Base-by-base conservation (phyloP, 164 flowering plant species). In the Vitis rupestris region DNA sequence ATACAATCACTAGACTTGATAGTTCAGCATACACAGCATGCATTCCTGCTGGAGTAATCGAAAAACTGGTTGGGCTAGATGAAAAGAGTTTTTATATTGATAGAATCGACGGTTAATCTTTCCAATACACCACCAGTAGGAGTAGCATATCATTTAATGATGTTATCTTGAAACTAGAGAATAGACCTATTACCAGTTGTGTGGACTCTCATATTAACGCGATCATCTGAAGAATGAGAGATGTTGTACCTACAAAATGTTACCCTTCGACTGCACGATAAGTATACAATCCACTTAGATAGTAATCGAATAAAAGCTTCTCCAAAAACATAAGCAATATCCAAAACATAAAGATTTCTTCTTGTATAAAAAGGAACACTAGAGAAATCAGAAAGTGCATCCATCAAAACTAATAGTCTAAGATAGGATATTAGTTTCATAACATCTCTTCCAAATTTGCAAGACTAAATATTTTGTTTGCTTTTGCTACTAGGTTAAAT, bases 161-260 rank as follows among this genome's bases (percentile, higher is more conserved):
- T 16, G 31, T 12, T 59, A 10, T 11, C 30, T 37, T 23, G 27
- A 56, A 16, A 56, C 23, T 37, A 4, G 30, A 58, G 58, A 13
- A 3, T 74, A 9, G 9, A 54, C 0, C 23, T 13, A 4, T 37
- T 84, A 92, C 98, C 94, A 72, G 94, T 88, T 51, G 99, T 94
- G 75, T 92, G 98, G 37, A 94, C 90, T 78, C 97, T 81, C 63
- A 94, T 84, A 65, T 92, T 94, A 54, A 94, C 99, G 4, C 84
- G 83, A 69, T 86, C 88, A 65, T 91, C 94, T 11, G 97, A 82
- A 73, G 99, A 97, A 82, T 94, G 99, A 73, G 98, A 98, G 70
- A 92, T 92, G 78, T 92, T 94, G 82, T 92, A 94, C 31, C 99
- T 94, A 59, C 91, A 84, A 63, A 90, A 83, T 52, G 81, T 47